Evolutionary conservation across 1,284 basidiomycete genomes (phyloP), one percentile per base, ranked within the genome.

Genomic region (Rhodofomes roseus): DNA sequence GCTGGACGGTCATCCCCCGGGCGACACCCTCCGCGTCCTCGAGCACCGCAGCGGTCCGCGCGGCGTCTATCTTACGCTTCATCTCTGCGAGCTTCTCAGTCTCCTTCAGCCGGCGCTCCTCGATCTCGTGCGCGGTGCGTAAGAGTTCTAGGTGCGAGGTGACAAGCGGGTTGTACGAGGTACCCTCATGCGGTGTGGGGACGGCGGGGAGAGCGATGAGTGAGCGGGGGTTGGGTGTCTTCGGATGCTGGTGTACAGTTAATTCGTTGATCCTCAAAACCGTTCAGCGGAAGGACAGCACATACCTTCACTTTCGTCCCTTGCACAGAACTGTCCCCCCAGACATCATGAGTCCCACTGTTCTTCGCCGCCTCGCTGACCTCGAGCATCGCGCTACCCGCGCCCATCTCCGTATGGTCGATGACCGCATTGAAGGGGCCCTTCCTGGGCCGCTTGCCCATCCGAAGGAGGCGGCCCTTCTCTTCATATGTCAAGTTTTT

Each of bases 111-210:
- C 81, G 79, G 52, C 78, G 80, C 62, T 82, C 81, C 70, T 94
- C 95, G 31, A 82, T 76, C 59, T 87, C 81, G 62, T 87, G 81
- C 0, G 95, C 96, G 53, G 81, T 70, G 14, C 83, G 77, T 18
- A 99, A 74, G 2, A 98, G 83, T 50, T 85, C 85, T 59, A 87
- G 83, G 71, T 98, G 93, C 0, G 89, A 85, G 9, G 84, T 81
- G 16, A 83, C 85, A 0, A 87, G 84, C 0, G 96, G 96, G 73
- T 98, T 98, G 75, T 99, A 98, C n/a, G 93, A 96, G 6, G 89
- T 84, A 20, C 96, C 96, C 29, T 88, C 86, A 64, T 93, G 92
- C 0, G 96, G 96, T 6, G 85, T 73, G 1, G 82, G 73, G 1
- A 96, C 82, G 0, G 92, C 89, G 4, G 89, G 83, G 0, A 88